Percentiles rank a stretch among this genome's conserved stretches.
Evolutionary conservation across 345 rosid genomes (phyloP).

Genomic region (Hibiscus tridactylites): DNA sequence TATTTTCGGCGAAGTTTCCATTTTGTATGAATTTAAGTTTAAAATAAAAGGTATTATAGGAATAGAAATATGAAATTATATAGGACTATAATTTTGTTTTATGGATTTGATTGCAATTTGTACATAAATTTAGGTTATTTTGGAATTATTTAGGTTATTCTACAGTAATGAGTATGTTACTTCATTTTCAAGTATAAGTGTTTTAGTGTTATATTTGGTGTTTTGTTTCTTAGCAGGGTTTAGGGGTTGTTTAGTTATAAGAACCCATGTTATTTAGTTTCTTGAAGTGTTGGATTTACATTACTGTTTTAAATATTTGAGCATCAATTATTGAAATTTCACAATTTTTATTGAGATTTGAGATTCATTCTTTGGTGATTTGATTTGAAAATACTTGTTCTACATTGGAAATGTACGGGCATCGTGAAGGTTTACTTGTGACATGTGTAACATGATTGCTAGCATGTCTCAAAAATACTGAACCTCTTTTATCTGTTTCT

Average conservation of each 20-base stretch:
- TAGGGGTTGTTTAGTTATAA: background rate
- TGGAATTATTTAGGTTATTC: too few relatives aligned
- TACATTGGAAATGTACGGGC: background rate
- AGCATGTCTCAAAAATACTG: background rate
- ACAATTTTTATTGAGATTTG: background rate
- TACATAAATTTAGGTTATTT: conserved; percentile 1
- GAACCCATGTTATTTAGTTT: background rate
- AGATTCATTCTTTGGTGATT: background rate
- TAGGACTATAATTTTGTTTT: background rate
- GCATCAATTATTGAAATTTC: background rate
- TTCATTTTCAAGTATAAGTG: background rate
- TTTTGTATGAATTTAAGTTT: background rate
- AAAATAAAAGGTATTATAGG: background rate
- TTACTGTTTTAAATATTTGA: background rate
- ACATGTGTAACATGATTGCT: background rate
- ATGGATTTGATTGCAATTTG: background rate
- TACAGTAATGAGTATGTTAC: background rate
- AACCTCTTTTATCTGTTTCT: background rate
- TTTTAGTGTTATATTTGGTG: background rate
- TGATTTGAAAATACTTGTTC: background rate
- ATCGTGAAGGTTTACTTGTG: background rate
- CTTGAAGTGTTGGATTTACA: background rate
- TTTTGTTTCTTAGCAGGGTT: background rate
- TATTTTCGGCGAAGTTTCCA: too few relatives aligned
- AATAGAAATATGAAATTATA: background rate